A percentile compares a stretch with the other conserved stretches of the same genome.
These are phyloP conservation scores for Monosporascus sp. DNA, from an alignment of 2,329 filamentous ascomycete species.

Conservation along the genomic window DNA sequence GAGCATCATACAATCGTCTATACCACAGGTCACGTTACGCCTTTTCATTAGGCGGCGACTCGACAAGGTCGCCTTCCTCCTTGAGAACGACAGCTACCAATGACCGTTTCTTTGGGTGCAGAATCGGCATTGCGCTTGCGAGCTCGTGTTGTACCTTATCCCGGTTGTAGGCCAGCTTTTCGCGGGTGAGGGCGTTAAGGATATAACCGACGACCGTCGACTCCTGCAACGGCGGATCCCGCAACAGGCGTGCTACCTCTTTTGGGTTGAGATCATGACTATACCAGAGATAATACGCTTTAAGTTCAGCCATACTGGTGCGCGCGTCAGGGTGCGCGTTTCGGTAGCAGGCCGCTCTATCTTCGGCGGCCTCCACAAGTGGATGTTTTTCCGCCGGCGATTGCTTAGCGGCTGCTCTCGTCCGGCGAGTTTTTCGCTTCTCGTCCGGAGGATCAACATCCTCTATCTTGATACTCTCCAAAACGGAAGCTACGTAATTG, in stretches of 20 bases:
- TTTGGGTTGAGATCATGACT: slow-evolving; percentile 43
- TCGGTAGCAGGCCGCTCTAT: slow-evolving; percentile 32
- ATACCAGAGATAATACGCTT: slow-evolving; percentile 63
- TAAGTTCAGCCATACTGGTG: slow-evolving; percentile 32
- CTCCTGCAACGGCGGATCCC: slow-evolving; percentile 53
- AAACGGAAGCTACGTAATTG: slow-evolving; percentile 12
- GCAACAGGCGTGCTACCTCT: slow-evolving; percentile 49
- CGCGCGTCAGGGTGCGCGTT: slow-evolving; percentile 16
- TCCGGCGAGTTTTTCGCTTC: background rate
- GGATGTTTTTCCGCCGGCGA: slow-evolving; percentile 29
- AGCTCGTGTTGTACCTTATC: slow-evolving; percentile 41
- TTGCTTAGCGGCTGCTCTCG: background rate
- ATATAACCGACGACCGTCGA: slow-evolving; percentile 56
- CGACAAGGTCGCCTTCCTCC: too few relatives aligned
- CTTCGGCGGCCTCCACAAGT: slow-evolving; percentile 39
- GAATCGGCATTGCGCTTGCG: slow-evolving; percentile 28
- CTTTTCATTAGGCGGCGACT: too few relatives aligned
- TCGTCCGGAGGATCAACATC: slow-evolving; percentile 6
- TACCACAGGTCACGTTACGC: too few relatives aligned
- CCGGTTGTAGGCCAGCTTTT: slow-evolving; percentile 45
- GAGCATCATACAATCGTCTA: too few relatives aligned
- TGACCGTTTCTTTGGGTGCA: slow-evolving; percentile 3
- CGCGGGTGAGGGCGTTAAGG: slow-evolving; percentile 46
- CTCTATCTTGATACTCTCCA: slow-evolving; percentile 21
- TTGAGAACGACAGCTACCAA: background rate